Evolutionary conservation across 2,329 filamentous ascomycete species (phyloP).

Genomic region (Macrophomina phaseolina): DNA sequence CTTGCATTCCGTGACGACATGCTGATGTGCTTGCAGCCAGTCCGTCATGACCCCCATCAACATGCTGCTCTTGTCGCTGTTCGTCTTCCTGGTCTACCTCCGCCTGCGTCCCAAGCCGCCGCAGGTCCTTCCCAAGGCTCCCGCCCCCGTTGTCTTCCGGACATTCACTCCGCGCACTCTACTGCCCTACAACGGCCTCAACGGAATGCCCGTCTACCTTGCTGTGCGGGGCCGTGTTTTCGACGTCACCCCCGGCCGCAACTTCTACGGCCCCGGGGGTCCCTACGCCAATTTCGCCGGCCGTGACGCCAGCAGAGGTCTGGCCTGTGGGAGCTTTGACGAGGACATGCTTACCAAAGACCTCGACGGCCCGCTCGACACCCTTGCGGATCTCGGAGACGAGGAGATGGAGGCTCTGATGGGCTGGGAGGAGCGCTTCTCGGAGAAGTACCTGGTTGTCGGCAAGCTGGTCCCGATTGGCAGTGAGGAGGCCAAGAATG

Average conservation of each 20-base stretch:
- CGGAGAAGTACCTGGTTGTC: conserved; percentile 94
- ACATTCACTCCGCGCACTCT: conserved; percentile 83
- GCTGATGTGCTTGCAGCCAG: conserved; percentile 47
- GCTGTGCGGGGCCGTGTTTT: conserved; percentile 92
- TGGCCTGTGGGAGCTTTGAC: conserved; percentile 93
- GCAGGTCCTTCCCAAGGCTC: conserved; percentile 58
- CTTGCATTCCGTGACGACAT: neutral
- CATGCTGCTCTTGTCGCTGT: conserved; percentile 63
- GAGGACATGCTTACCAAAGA: conserved; percentile 94
- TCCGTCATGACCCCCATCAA: conserved; percentile 66
- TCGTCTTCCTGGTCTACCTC: conserved; percentile 62
- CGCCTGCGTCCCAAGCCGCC: conserved; percentile 62
- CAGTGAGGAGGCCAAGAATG: conserved; percentile 57
- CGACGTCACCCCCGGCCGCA: conserved; percentile 82
- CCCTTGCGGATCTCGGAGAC: conserved; percentile 69
- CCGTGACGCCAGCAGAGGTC: conserved; percentile 82
- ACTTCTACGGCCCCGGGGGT: conserved; percentile 95
- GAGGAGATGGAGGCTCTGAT: conserved; percentile 83
- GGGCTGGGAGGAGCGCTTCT: conserved; percentile 93
- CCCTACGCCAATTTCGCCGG: conserved; percentile 97
- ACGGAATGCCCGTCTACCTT: conserved; percentile 79
- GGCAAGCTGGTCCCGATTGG: conserved; percentile 77
- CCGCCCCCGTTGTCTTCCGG: conserved; percentile 80
- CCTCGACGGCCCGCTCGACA: conserved; percentile 81
- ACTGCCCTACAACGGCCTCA: conserved; percentile 81